Conservation (phyloP, 352 stramenopile species). For the Globisporangium iwayamae region DNA sequence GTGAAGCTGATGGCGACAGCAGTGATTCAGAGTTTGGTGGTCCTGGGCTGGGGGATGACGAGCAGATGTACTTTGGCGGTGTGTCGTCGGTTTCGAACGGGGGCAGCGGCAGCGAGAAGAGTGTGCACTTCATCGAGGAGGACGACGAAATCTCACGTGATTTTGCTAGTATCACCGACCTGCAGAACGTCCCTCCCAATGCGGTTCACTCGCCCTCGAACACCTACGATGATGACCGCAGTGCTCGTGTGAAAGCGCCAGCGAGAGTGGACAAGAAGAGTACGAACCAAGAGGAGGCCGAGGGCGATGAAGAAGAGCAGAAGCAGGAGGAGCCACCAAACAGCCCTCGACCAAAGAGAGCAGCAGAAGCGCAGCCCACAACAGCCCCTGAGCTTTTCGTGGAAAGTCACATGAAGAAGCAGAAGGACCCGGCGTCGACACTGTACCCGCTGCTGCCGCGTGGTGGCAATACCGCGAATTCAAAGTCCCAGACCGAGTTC, state of each 20-base stretch:
- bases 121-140: conserved; percentile 62
- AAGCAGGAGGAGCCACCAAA: conserved; percentile 25
- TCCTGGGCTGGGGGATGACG: neutral
- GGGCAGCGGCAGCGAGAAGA: conserved; percentile 45
- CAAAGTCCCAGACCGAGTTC: conserved; percentile 43
- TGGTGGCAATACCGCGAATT: conserved; percentile 15
- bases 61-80: conserved; percentile 49
- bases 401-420: conserved; percentile 1
- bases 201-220: conserved; percentile 1
- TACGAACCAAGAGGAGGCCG: conserved; percentile 24
- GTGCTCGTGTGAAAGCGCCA: neutral
- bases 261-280: conserved; percentile 18
- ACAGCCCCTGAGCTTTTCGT: conserved; percentile 14
- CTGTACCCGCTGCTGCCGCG: conserved; percentile 47
- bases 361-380: conserved; percentile 18
- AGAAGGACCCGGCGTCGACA: conserved; percentile 7
- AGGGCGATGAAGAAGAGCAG: conserved; percentile 1
- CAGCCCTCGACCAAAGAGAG: conserved; percentile 31
- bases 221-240: conserved; percentile 3
- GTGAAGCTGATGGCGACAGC: neutral
- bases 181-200: conserved; percentile 12
- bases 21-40: neutral
- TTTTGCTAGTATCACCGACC: conserved; percentile 47
- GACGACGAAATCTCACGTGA: conserved; percentile 37
- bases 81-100: conserved; percentile 68